phyloP scores from a whole-genome alignment of 2,329 filamentous ascomycete species.

The Alternaria tenuissima region DNA sequence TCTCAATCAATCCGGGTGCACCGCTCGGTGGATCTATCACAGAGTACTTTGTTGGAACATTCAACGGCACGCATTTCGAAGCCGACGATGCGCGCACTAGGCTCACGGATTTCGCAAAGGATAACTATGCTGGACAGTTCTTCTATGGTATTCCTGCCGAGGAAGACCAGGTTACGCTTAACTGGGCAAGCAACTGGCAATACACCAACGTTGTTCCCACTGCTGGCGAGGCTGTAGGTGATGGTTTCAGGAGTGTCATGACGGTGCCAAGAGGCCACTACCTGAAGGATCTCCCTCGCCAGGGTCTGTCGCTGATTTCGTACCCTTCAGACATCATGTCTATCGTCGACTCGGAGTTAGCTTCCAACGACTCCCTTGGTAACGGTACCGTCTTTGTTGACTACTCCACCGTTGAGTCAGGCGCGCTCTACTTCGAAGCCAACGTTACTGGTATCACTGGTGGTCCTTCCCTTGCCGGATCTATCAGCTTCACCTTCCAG shows the following conservation, averaged over 20 bases:
- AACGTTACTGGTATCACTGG: conserved; percentile 58
- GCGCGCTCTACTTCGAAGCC: conserved; percentile 63
- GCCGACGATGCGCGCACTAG: conserved; percentile 54
- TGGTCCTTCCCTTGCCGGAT: conserved; percentile 43
- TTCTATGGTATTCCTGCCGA: conserved; percentile 56
- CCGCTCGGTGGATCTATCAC: conserved; percentile 64
- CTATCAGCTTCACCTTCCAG: conserved; percentile 63
- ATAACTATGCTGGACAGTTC: conserved; percentile 66
- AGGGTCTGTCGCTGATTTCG: conserved; percentile 62
- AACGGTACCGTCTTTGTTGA: conserved; percentile 61
- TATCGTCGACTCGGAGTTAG: conserved; percentile 58
- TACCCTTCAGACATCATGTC: conserved; percentile 60
- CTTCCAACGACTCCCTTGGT: conserved; percentile 53
- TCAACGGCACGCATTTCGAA: conserved; percentile 70
- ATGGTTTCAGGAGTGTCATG: conserved; percentile 62
- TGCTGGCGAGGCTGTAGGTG: conserved; percentile 54
- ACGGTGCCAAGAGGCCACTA: conserved; percentile 62
- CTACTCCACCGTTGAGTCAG: conserved; percentile 60
- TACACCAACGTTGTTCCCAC: conserved; percentile 65
- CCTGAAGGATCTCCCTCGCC: conserved; percentile 60
- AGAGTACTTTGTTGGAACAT: conserved; percentile 66
- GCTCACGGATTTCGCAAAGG: conserved; percentile 59
- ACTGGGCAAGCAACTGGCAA: conserved; percentile 69
- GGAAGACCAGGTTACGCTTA: conserved; percentile 58
- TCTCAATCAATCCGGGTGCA: conserved; percentile 66